Percentiles rank a stretch among this genome's conserved stretches.
Conservation (phyloP, 2,329 filamentous ascomycete species). For the Parastagonospora avenae region DNA sequence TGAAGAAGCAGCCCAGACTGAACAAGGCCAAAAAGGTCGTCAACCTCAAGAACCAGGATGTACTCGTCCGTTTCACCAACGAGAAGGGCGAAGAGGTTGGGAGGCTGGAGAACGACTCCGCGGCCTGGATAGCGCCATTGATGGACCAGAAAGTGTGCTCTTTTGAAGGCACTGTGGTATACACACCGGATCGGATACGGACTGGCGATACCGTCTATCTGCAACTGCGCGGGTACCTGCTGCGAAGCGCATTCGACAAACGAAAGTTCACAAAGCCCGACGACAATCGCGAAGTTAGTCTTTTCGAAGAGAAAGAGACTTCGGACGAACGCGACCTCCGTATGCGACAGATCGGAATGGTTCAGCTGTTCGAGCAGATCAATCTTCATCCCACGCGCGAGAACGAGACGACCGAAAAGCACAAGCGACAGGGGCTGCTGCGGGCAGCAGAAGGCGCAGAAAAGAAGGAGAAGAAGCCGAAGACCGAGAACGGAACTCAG, state of each 20-base stretch:
- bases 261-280: slow-evolving; percentile 66
- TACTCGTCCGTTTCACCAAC: slow-evolving; percentile 91
- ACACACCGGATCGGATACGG: slow-evolving; percentile 79
- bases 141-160: slow-evolving; percentile 88
- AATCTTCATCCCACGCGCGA: slow-evolving; percentile 75
- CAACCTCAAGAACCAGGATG: slow-evolving; percentile 74
- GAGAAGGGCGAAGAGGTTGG: slow-evolving; percentile 80
- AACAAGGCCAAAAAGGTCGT: slow-evolving; percentile 52
- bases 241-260: slow-evolving; percentile 74
- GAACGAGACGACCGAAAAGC: slow-evolving; percentile 76
- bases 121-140: slow-evolving; percentile 88
- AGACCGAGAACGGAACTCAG: slow-evolving; percentile 58
- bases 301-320: slow-evolving; percentile 87
- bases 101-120: slow-evolving; percentile 81
- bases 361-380: slow-evolving; percentile 88
- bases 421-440: slow-evolving; percentile 82
- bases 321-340: slow-evolving; percentile 82
- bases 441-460: slow-evolving; percentile 89
- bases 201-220: slow-evolving; percentile 96
- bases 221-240: slow-evolving; percentile 78
- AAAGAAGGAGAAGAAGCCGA: slow-evolving; percentile 58
- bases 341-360: slow-evolving; percentile 82
- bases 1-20: slow-evolving; percentile 67
- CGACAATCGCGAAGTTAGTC: slow-evolving; percentile 71
- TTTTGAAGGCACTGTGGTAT: slow-evolving; percentile 89